Evolutionary conservation across 306 rosid species (phyloP).

Genomic region (Dryas octopetala): DNA sequence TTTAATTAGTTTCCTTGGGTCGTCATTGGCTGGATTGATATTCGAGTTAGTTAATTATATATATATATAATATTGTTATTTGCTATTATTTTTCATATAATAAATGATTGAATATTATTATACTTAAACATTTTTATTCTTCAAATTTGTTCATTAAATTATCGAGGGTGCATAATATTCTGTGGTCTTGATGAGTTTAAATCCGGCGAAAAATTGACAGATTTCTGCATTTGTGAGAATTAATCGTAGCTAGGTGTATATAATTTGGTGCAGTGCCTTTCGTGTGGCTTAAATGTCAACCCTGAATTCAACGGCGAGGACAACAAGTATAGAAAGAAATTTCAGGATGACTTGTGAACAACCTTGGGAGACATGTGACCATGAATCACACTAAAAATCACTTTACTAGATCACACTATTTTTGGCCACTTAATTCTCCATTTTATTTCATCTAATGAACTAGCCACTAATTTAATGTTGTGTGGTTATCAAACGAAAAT

Average conservation of each 20-base stretch:
- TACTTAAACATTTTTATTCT: too few relatives aligned
- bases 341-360: not conserved
- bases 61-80: too few relatives aligned
- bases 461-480: not conserved
- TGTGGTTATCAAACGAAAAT: not conserved
- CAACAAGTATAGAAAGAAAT: slow-evolving; percentile 5
- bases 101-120: too few relatives aligned
- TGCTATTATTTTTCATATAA: too few relatives aligned
- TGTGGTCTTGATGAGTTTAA: not conserved
- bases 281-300: slow-evolving; percentile 41
- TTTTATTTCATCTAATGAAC: not conserved
- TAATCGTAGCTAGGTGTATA: not conserved
- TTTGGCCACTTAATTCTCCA: not conserved
- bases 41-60: not conserved
- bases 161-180: too few relatives aligned
- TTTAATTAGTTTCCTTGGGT: not conserved
- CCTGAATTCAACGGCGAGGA: slow-evolving; percentile 36
- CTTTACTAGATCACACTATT: not conserved
- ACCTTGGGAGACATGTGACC: slow-evolving; percentile 36
- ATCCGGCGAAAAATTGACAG: not conserved
- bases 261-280: slow-evolving; percentile 8
- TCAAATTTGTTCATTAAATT: too few relatives aligned
- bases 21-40: not conserved
- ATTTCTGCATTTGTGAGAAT: not conserved
- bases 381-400: too few relatives aligned